Evolutionary conservation across 2,329 filamentous ascomycete genomes (phyloP).

Genomic region (Rasamsonia emersonii): DNA sequence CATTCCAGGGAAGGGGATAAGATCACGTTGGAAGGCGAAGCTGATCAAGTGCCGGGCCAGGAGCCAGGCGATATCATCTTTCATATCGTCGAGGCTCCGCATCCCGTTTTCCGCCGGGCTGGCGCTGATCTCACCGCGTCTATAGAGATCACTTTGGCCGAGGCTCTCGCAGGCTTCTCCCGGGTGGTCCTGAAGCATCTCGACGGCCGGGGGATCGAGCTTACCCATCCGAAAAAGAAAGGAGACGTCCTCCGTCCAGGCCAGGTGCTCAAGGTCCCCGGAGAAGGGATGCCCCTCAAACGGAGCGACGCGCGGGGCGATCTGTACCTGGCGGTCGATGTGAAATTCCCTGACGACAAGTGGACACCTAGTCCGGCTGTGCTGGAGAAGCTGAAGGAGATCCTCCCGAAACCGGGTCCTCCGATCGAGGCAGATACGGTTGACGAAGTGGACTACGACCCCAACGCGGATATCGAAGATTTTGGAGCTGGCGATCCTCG

Average conservation of each 20-base stretch:
- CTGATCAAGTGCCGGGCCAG: constrained; percentile 83
- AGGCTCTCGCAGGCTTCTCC: constrained; percentile 82
- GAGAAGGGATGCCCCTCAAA: constrained; percentile 94
- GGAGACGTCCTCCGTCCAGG: constrained; percentile 76
- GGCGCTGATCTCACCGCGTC: constrained; percentile 78
- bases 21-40: constrained; percentile 86
- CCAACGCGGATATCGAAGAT: constrained; percentile 73
- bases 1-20: constrained; percentile 62
- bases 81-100: constrained; percentile 69
- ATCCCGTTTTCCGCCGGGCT: constrained; percentile 72
- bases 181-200: constrained; percentile 86
- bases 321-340: constrained; percentile 74
- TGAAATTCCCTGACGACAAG: constrained; percentile 80
- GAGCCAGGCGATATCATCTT: constrained; percentile 92
- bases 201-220: constrained; percentile 79
- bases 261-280: constrained; percentile 74
- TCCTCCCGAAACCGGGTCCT: constrained; percentile 58
- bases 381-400: constrained; percentile 61
- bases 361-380: constrained; percentile 69
- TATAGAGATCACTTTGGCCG: constrained; percentile 69
- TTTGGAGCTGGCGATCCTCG: constrained; percentile 38
- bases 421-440: constrained; percentile 63
- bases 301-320: constrained; percentile 76
- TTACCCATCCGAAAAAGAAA: constrained; percentile 64
- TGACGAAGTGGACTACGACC: constrained; percentile 81